phyloP scores from a whole-genome alignment of 768 basidiomycete genomes.

The Hypholoma sublateritium region DNA sequence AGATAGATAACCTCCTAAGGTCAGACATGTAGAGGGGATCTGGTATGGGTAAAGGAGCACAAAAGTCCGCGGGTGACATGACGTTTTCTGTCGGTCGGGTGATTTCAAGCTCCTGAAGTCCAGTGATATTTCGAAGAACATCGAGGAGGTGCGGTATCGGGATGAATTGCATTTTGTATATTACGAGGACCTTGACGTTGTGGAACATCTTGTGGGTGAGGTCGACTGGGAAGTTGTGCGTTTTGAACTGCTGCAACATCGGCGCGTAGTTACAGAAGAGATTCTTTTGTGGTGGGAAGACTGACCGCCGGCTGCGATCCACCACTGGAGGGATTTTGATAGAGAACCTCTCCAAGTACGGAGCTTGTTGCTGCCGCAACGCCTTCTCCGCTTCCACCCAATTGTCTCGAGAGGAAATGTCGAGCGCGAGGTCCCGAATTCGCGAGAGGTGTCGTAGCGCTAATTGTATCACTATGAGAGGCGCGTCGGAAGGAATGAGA shows the following conservation, averaged over 20 bases:
- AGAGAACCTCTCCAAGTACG: constrained; percentile 12
- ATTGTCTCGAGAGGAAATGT: constrained; percentile 3
- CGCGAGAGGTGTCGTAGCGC: constrained; percentile 15
- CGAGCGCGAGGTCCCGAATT: constrained; percentile 16
- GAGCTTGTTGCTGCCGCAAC: constrained; percentile 13
- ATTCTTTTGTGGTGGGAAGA: constrained; percentile 8
- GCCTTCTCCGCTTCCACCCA: constrained; percentile 5
- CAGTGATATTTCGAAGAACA: constrained; percentile 14
- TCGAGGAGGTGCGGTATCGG: constrained; percentile 14
- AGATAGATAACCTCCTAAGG: constrained; percentile 12
- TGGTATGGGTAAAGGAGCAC: constrained; percentile 1
- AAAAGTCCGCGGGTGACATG: background rate
- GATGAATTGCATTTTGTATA: constrained; percentile 12
- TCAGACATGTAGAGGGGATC: constrained; percentile 7
- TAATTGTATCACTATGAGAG: constrained; percentile 3
- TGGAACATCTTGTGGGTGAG: constrained; percentile 10
- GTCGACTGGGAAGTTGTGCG: constrained; percentile 13
- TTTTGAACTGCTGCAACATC: constrained; percentile 10
- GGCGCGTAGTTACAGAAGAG: constrained; percentile 16
- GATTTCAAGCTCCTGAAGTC: constrained; percentile 14
- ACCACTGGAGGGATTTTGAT: constrained; percentile 7
- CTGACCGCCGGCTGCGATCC: constrained; percentile 1
- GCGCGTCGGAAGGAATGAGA: constrained; percentile 16
- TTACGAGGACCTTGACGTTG: constrained; percentile 11
- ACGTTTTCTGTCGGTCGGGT: constrained; percentile 4